These are phyloP conservation scores for Lactifluus piperatus DNA, from an alignment of 768 basidiomycete genomes.

Conservation along the genomic window DNA sequence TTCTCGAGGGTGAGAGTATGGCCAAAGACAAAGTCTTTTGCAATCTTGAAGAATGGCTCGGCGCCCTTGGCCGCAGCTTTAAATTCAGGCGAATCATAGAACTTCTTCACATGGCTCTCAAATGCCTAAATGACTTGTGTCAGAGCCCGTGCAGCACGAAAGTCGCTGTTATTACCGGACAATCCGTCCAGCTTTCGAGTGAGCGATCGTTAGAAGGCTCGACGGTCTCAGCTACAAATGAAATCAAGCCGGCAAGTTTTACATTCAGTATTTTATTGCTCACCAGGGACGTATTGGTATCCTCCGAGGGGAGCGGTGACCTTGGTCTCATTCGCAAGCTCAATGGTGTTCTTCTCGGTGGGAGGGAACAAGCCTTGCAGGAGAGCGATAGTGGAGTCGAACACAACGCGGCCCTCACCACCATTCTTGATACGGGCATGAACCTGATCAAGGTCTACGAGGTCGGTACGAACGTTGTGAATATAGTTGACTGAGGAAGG, in stretches of 20 bases:
- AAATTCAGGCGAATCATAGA: slow-evolving; percentile 59
- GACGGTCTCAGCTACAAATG: slow-evolving; percentile 65
- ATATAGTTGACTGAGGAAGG: slow-evolving; percentile 63
- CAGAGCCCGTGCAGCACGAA: neutral
- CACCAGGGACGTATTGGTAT: slow-evolving; percentile 82
- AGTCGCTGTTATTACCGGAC: slow-evolving; percentile 34
- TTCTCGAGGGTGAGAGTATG: slow-evolving; percentile 60
- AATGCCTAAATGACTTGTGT: slow-evolving; percentile 39
- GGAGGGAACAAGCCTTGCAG: slow-evolving; percentile 85
- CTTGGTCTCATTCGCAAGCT: slow-evolving; percentile 68
- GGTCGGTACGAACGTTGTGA: slow-evolving; percentile 50
- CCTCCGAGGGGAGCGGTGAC: slow-evolving; percentile 68
- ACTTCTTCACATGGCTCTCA: slow-evolving; percentile 49
- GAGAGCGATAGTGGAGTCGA: slow-evolving; percentile 77
- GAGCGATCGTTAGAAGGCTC: slow-evolving; percentile 77
- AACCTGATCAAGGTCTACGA: slow-evolving; percentile 66
- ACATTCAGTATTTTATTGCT: slow-evolving; percentile 9
- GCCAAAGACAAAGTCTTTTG: slow-evolving; percentile 67
- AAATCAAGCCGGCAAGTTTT: neutral
- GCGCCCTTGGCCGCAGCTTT: slow-evolving; percentile 50
- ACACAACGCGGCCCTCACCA: slow-evolving; percentile 77
- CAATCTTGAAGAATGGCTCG: slow-evolving; percentile 52
- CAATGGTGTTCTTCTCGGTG: slow-evolving; percentile 59
- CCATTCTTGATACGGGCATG: slow-evolving; percentile 76
- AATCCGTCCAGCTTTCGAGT: slow-evolving; percentile 70